Evolutionary conservation across 2,329 filamentous ascomycete genomes (phyloP), one percentile per base, ranked within the genome.

Genomic region (Didymella segeticola): DNA sequence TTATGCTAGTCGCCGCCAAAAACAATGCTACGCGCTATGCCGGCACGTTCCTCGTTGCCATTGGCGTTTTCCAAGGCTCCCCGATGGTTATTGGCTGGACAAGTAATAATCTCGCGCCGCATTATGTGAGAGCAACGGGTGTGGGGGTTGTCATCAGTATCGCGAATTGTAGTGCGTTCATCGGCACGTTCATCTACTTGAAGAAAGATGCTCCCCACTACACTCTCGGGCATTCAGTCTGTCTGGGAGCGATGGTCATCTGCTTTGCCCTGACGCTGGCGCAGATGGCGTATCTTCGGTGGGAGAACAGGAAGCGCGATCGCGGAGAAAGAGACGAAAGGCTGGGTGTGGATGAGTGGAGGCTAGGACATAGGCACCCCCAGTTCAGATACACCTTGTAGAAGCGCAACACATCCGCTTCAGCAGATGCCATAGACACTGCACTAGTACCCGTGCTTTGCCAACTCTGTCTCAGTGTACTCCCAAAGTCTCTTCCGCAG

Each of bases 41-140:
- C 3, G 77, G 69, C 2, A 68, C 78, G 2, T 76, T 73, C 45
- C 62, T 79, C 8, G 67, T 76, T 10, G 74, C 76, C 0, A 68
- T 71, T 14, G 79, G 79, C 41, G 74, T 81, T 58, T 84, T 71
- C 46, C 68, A 68, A 8, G 67, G 68, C 43, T 60, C 55, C 1
- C 70, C 70, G 25, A 62, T 72, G 47, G 62, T 75, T 1, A 77
- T 78, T 38, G 77, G 75, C 5, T 79, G 77, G 77, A 67, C 75
- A 1, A 58, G 76, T 6, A 79, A 78, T 61, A 79, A 78, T 50
- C 66, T 78, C 31, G 68, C 69, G 12, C 83, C 83, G 2, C 82
- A 85, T 66, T 86, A 83, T 66, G 86, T 86, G 68, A 76, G 82
- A 26, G 77, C 80, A 1, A 76, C 85, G 30, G 77, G 78, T 2